Evolutionary conservation across 2,329 filamentous ascomycete species (phyloP), one percentile per base, ranked within the genome.

Genomic region (Microsporum audouinii): DNA sequence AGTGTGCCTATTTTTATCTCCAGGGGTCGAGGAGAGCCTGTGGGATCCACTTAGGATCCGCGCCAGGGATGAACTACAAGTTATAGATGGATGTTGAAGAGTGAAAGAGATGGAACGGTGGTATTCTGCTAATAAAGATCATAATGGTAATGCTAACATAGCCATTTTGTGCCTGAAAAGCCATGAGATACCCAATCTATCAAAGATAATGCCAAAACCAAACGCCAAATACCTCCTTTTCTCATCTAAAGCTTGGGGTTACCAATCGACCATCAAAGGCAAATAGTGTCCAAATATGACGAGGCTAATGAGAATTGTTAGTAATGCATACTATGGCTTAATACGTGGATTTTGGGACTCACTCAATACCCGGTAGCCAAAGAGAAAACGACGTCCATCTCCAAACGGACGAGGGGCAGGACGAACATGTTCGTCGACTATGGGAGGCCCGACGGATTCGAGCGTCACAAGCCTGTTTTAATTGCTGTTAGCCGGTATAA

Each of bases 341-440:
- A 4, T 31, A 31, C 31, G 45, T 5, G 12, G 14, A 27, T 31
- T 14, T 23, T 23, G 17, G 17, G 17, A 41, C 61, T 31, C 36
- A 62, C 61, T 60, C 10, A 60, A 17, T 14, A 41, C 31, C 41
- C 29, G 59, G 43, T 62, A 60, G 10, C 23, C 12, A 14, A 62
- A 62, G 17, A 56, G 33, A 43, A 57, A 62, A 57, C 57, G 57
- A 33, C 51, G 53, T 10, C 47, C 38, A 23, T 38, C 34, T 23
- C 55, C 61, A 27, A 36, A 34, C 17, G n/a, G 14, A 3, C 6
- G 38, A 12, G 23, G n/a, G 5, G 38, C 43, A 36, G 58, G 51
- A 3, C 51, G 41, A 17, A 45, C 34, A 34, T 60, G 61, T 17
- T 62, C 58, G 1, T 23, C 6, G 4, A 62, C 61, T 29, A 63